Percentiles rank a stretch among this genome's conserved stretches.
Evolutionary conservation across 2,329 filamentous ascomycete genomes (phyloP).

Genomic region (Neophaeococcomyces aloes): DNA sequence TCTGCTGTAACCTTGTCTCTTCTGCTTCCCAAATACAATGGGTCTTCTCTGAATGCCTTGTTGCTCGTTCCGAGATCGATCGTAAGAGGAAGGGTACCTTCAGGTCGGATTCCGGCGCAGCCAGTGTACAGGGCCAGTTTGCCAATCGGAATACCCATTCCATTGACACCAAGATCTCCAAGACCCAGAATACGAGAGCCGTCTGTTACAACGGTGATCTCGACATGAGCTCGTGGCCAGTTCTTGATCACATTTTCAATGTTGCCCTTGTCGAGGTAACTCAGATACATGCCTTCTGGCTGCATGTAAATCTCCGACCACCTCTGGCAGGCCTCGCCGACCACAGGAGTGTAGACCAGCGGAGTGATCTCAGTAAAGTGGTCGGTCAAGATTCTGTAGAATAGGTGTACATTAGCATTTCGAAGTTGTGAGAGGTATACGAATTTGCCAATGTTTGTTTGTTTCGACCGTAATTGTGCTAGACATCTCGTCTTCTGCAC

Average conservation of each 20-base stretch:
- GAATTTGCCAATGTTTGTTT: conserved; percentile 40
- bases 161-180: conserved; percentile 90
- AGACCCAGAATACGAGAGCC: conserved; percentile 85
- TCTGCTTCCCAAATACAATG: conserved; percentile 84
- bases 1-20: conserved; percentile 66
- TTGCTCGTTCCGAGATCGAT: conserved; percentile 56
- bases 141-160: conserved; percentile 95
- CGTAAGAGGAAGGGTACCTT: conserved; percentile 52
- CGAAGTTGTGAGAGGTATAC: conserved; percentile 40
- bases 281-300: conserved; percentile 88
- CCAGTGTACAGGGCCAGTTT: conserved; percentile 93
- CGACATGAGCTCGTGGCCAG: conserved; percentile 80
- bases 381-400: conserved; percentile 40
- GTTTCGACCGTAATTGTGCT: conserved; percentile 38
- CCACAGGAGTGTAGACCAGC: conserved; percentile 41
- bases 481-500: conserved; percentile 40
- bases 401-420: conserved; percentile 44
- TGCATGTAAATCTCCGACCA: conserved; percentile 95
- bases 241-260: conserved; percentile 81
- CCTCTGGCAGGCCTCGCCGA: conserved; percentile 91
- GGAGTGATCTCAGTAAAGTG: conserved; percentile 40
- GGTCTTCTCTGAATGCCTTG: conserved; percentile 57
- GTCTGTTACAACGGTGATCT: conserved; percentile 95
- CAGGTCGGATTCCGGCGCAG: conserved; percentile 85
- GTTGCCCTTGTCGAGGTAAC: conserved; percentile 84